Base-by-base conservation (phyloP, 2,329 filamentous ascomycete genomes). In the Tolypocladium tropicale region DNA sequence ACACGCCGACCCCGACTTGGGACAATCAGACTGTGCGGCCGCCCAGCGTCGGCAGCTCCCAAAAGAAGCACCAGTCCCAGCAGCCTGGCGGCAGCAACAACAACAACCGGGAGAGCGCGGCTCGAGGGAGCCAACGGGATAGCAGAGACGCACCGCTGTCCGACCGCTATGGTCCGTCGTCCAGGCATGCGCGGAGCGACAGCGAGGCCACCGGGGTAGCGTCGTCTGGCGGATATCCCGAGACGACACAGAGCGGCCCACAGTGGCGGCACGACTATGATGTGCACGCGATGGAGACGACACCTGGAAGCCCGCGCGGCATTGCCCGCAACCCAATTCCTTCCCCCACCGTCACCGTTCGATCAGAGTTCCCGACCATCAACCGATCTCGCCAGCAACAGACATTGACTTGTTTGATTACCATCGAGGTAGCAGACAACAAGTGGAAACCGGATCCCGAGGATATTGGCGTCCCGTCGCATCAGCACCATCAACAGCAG, bases 331-430 rank as follows among this genome's bases (percentile, higher is more conserved):
- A 95, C 63, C 90, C 91, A 0, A 96, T 97, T 57, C 92, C 94
- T 1, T 78, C 91, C 6, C 94, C 94, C 0, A 88, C 84, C 0
- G 91, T 99, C n/a, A 95, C 90, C 0, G 88, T 99, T 52, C 89
- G 93, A 57, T 97, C 93, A 68, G 94, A 99, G 72, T 99, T 96
- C 67, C 94, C 94, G 0, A 97, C 94, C 1, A 82, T 99, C 65
- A 96, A 81, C 70, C 83, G 90, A 61, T 96, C 92, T 23, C 87
- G 92, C 53, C 90, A 96, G 68, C 94, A 96, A 70, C 94, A 99
- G 70, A 94, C 90, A 12, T 77, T 99, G 60, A 97, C 94, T 0
- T 99, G 94, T 65, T 76, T 99, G 55, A 82, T 99, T 53, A 97
- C 94, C 0, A 85, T 99, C 51, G 94, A 99, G 72, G 91, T 97